phyloP scores from a whole-genome alignment of 2,329 filamentous ascomycete genomes.

The Pseudogymnoascus sp. region DNA sequence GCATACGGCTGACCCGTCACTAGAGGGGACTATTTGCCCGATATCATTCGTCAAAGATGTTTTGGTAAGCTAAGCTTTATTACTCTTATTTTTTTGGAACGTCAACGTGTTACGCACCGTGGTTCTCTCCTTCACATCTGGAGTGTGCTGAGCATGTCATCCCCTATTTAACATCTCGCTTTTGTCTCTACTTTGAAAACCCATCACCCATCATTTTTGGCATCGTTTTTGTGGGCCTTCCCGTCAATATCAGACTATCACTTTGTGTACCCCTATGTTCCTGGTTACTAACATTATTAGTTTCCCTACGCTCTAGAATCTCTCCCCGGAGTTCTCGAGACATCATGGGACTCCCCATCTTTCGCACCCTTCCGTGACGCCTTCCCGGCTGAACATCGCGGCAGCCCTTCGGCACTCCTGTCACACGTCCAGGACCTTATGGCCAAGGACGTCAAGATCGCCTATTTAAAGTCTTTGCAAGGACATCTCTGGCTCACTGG shows the following conservation, averaged over 20 bases:
- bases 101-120: conserved; percentile 14
- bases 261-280: not conserved
- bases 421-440: conserved; percentile 67
- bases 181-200: not conserved
- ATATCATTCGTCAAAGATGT: conserved; percentile 81
- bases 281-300: conserved; percentile 36
- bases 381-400: conserved; percentile 60
- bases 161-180: not conserved
- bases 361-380: conserved; percentile 65
- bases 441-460: conserved; percentile 63
- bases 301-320: conserved; percentile 70
- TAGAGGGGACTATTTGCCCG: conserved; percentile 76
- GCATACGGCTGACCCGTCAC: not conserved
- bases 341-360: conserved; percentile 58
- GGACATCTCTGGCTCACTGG: conserved; percentile 72
- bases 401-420: conserved; percentile 53
- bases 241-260: not conserved
- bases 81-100: conserved; percentile 19
- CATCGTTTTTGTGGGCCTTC: not conserved
- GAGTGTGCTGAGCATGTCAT: not conserved
- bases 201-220: not conserved
- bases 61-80: conserved; percentile 53
- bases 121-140: not conserved
- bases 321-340: conserved; percentile 57
- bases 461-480: conserved; percentile 74